Conservation (phyloP, 495 filamentous ascomycete species). For the Aspergillus coremiiformis region DNA sequence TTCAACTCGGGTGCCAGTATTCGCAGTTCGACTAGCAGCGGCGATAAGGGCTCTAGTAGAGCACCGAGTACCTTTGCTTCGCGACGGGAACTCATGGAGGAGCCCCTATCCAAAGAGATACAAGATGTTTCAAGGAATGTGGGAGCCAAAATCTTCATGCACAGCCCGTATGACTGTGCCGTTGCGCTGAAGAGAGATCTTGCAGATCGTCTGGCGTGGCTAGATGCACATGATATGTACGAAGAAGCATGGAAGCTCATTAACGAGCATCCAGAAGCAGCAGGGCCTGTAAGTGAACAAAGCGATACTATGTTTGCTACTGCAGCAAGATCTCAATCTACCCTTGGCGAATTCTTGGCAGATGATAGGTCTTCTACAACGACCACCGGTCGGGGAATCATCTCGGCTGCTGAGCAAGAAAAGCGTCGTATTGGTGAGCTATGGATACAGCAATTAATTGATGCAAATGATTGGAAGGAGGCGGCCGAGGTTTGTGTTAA, state of each 20-base stretch:
- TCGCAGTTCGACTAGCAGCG: conserved; percentile 59
- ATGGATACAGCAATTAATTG: conserved; percentile 80
- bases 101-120: conserved; percentile 31
- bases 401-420: conserved; percentile 72
- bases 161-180: conserved; percentile 92
- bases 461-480: conserved; percentile 60
- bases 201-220: conserved; percentile 75
- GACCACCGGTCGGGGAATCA: conserved; percentile 28
- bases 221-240: conserved; percentile 70
- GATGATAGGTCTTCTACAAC: conserved; percentile 64
- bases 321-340: conserved; percentile 45
- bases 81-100: conserved; percentile 21
- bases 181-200: conserved; percentile 79
- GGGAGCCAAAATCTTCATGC: conserved; percentile 89
- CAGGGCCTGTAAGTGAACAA: conserved; percentile 22
- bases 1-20: conserved; percentile 86
- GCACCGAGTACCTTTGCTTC: conserved; percentile 38
- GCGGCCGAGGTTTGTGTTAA: conserved; percentile 74
- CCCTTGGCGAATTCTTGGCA: conserved; percentile 67
- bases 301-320: conserved; percentile 52
- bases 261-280: conserved; percentile 65
- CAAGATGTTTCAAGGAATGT: conserved; percentile 46
- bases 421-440: conserved; percentile 87
- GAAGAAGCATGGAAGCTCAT: conserved; percentile 82
- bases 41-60: conserved; percentile 43